phyloP scores from a whole-genome alignment of 345 rosid genomes.

The Hibiscus syriacus region DNA sequence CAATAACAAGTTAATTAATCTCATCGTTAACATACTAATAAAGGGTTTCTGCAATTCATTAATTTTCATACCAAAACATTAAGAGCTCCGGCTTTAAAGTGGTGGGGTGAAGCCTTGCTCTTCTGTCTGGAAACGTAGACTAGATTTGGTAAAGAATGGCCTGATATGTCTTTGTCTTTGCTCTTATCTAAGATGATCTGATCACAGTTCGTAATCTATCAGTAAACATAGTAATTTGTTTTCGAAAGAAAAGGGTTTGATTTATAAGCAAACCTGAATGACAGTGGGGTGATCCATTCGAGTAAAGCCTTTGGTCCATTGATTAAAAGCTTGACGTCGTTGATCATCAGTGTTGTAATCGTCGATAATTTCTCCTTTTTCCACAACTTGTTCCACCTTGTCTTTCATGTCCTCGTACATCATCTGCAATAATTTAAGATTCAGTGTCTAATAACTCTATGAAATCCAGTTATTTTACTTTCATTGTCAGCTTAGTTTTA shows the following conservation, averaged over 20 bases:
- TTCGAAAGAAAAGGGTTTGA: no score
- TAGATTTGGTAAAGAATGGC: conserved; percentile 20
- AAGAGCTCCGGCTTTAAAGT: conserved; percentile 36
- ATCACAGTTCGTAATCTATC: no score
- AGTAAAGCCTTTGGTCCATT: conserved; percentile 33
- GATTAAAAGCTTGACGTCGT: conserved; percentile 18
- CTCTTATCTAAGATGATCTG: conserved; percentile 21
- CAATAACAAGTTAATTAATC: no score
- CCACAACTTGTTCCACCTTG: conserved; percentile 28
- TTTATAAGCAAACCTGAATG: conserved; percentile 11
- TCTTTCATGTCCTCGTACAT: conserved; percentile 43
- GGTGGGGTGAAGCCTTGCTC: conserved; percentile 19
- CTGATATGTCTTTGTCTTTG: conserved; percentile 12
- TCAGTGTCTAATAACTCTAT: not conserved
- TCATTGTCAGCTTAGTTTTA: no score
- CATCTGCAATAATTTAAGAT: conserved; percentile 14
- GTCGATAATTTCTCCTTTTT: conserved; percentile 28
- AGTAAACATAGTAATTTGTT: no score
- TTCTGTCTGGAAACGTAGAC: conserved; percentile 25
- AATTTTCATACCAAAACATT: conserved; percentile 18
- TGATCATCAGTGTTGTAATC: conserved; percentile 2
- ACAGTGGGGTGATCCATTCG: conserved; percentile 42
- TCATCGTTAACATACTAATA: not conserved
- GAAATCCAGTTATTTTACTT: no score
- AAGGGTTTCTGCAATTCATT: no score